Evolutionary conservation across 148 eudicot species (phyloP).

Genomic region (Nyssa sinensis): DNA sequence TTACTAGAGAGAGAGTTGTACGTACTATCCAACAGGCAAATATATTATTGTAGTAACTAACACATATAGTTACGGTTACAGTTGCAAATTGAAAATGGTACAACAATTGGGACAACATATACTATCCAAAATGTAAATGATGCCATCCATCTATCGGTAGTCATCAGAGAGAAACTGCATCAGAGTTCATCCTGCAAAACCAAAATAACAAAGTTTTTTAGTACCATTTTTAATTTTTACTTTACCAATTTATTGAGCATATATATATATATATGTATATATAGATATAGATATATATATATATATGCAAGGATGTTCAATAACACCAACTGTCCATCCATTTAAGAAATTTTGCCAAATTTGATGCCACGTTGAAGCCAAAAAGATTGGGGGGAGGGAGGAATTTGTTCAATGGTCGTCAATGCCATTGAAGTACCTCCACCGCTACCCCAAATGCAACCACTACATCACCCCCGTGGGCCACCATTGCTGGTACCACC

Average conservation of each 20-base stretch:
- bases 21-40: no score
- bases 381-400: not conserved
- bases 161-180: not conserved
- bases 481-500: no score
- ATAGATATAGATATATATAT: not conserved
- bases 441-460: no score
- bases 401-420: not conserved
- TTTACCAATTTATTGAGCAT: not conserved
- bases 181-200: constrained; percentile 65
- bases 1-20: no score
- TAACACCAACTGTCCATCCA: no score
- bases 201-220: not conserved
- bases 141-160: not conserved
- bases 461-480: no score
- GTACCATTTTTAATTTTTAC: no score
- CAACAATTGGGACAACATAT: not conserved
- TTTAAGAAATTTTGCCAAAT: not conserved
- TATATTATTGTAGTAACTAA: no score
- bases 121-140: not conserved
- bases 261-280: not conserved
- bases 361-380: no score
- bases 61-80: no score
- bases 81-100: not conserved
- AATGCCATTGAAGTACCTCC: not conserved
- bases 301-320: no score